phyloP scores from a whole-genome alignment of 2,329 filamentous ascomycete genomes.

The Lachnellula suecica region DNA sequence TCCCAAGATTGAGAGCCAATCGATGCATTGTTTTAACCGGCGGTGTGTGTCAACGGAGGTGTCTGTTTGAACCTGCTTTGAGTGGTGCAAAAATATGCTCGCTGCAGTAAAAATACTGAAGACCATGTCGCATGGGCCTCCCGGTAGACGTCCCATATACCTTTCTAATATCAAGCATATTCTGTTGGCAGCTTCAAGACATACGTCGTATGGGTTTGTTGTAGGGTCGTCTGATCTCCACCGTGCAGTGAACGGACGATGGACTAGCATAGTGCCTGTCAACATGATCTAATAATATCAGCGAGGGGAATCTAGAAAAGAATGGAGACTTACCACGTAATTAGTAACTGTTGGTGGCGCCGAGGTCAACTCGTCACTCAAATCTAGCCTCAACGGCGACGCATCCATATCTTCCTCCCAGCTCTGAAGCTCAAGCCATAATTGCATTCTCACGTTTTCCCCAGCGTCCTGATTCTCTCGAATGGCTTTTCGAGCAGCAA shows the following conservation, averaged over 20 bases:
- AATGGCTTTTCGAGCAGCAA: conserved; percentile 26
- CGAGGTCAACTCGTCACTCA: conserved; percentile 24
- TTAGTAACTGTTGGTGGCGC: conserved; percentile 30
- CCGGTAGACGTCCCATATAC: conserved; percentile 26
- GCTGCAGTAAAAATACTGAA: conserved; percentile 32
- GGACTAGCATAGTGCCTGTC: conserved; percentile 27
- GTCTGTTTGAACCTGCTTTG: conserved; percentile 14
- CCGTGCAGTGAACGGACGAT: conserved; percentile 30
- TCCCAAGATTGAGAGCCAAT: conserved; percentile 31
- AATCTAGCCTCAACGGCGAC: conserved; percentile 27
- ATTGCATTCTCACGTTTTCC: conserved; percentile 23
- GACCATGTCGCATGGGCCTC: conserved; percentile 32
- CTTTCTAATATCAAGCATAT: conserved; percentile 30
- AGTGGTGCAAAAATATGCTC: conserved; percentile 27
- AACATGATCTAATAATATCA: conserved; percentile 24
- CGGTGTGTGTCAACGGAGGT: conserved; percentile 17
- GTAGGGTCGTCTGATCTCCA: conserved; percentile 20
- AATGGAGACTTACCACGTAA: conserved; percentile 23
- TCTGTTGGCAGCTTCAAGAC: conserved; percentile 28
- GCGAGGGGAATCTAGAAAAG: not conserved
- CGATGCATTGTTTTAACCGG: conserved; percentile 28
- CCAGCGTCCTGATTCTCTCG: conserved; percentile 25
- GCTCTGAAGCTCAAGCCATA: conserved; percentile 23
- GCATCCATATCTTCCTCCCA: conserved; percentile 28
- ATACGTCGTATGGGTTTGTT: conserved; percentile 22